Percentiles rank a stretch among this genome's conserved stretches.
phyloP scores from a whole-genome alignment of 805 yeast genomes.

The Ogataea populi-albae region DNA sequence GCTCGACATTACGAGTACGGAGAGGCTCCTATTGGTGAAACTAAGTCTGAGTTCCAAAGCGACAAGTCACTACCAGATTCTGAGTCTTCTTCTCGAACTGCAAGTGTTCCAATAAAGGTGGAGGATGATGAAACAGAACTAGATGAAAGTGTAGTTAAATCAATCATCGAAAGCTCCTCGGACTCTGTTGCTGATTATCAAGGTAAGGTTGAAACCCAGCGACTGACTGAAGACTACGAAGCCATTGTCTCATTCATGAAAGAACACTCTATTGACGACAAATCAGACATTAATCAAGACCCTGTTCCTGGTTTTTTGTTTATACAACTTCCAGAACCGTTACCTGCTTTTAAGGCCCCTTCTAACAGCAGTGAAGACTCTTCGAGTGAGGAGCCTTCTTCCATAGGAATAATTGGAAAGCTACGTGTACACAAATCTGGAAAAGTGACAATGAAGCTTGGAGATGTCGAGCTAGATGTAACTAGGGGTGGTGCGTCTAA shows the following conservation, averaged over 20 bases:
- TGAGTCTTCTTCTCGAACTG: constrained; percentile 24
- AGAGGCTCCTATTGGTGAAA: constrained; percentile 30
- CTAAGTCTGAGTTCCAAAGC: constrained; percentile 32
- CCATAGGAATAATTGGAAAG: constrained; percentile 65
- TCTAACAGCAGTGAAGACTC: constrained; percentile 10
- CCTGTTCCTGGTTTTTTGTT: constrained; percentile 18
- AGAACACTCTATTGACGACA: constrained; percentile 11
- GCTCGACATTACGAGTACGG: constrained; percentile 40
- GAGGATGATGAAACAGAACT: constrained; percentile 9
- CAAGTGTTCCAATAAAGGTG: constrained; percentile 20
- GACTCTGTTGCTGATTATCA: constrained; percentile 28
- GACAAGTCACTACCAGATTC: constrained; percentile 22
- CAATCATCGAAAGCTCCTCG: too few relatives aligned
- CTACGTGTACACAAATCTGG: constrained; percentile 83
- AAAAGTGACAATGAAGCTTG: constrained; percentile 68
- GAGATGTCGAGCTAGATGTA: constrained; percentile 66
- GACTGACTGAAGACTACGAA: constrained; percentile 38
- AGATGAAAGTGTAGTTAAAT: constrained; percentile 11
- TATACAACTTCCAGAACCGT: constrained; percentile 31
- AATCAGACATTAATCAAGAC: constrained; percentile 5
- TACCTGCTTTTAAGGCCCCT: constrained; percentile 21
- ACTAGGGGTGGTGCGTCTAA: constrained; percentile 66
- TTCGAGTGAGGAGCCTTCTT: neutral
- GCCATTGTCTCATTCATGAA: constrained; percentile 29
- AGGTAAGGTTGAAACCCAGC: constrained; percentile 34